phyloP scores from a whole-genome alignment of 345 rosid genomes.

The Ricinus communis region DNA sequence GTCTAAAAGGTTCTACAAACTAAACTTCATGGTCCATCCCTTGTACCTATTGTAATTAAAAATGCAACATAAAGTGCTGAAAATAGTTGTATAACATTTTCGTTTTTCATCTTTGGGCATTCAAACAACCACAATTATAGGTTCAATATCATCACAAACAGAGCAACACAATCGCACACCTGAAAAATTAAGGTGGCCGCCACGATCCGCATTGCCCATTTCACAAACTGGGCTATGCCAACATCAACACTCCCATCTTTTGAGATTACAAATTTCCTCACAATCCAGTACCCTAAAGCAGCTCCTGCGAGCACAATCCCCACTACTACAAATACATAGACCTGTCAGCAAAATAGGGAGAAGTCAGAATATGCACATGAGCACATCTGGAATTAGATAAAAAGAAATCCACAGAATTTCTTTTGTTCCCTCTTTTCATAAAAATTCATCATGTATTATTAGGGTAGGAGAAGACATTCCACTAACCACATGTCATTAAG shows the following conservation, averaged over 20 bases:
- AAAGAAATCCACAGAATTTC: neutral
- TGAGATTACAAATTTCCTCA: conserved; percentile 73
- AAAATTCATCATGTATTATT: neutral
- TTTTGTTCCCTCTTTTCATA: neutral
- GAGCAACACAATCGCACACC: conserved; percentile 36
- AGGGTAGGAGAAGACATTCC: neutral
- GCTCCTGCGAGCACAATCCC: conserved; percentile 84
- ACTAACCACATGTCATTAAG: neutral
- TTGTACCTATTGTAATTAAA: no score
- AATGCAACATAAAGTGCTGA: no score
- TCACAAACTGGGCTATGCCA: conserved; percentile 82
- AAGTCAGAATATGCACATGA: neutral
- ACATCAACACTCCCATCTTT: conserved; percentile 80
- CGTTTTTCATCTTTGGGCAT: conserved; percentile 3
- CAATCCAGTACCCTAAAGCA: conserved; percentile 92
- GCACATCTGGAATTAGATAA: neutral
- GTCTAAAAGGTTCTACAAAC: neutral
- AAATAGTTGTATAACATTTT: neutral
- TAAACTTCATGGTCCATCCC: neutral
- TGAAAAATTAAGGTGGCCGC: conserved; percentile 72
- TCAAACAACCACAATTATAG: neutral
- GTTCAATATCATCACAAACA: conserved; percentile 6
- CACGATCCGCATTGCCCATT: conserved; percentile 83
- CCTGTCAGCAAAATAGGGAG: conserved; percentile 45
- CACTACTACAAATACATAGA: conserved; percentile 56